phyloP scores from a whole-genome alignment of 2,329 filamentous ascomycete species.

The Arthrobotrys megalospora region DNA sequence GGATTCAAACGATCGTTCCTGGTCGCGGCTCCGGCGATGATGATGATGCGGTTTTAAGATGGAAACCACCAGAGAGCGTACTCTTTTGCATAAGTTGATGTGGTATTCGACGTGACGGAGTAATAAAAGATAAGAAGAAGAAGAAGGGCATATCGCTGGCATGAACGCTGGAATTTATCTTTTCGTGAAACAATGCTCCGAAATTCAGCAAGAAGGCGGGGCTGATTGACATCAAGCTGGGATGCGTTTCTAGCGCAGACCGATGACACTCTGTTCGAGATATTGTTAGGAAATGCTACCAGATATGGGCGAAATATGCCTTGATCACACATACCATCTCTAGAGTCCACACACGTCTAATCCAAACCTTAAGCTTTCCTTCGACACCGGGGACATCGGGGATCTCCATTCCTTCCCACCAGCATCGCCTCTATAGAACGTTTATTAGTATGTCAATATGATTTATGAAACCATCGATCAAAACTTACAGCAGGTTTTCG shows the following conservation, averaged over 20 bases:
- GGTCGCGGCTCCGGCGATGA: neutral
- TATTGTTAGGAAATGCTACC: slow-evolving; percentile 1
- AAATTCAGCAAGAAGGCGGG: slow-evolving; percentile 30
- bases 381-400: slow-evolving; percentile 90
- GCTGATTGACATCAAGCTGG: slow-evolving; percentile 23
- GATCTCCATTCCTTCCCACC: slow-evolving; percentile 98
- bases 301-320: neutral
- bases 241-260: slow-evolving; percentile 47
- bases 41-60: neutral
- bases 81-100: slow-evolving; percentile 17
- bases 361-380: slow-evolving; percentile 97
- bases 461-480: neutral
- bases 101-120: slow-evolving; percentile 19
- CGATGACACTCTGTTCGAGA: slow-evolving; percentile 50
- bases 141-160: slow-evolving; percentile 56
- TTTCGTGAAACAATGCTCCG: slow-evolving; percentile 58
- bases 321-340: slow-evolving; percentile 78
- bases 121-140: slow-evolving; percentile 17
- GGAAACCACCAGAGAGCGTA: slow-evolving; percentile 11
- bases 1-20: neutral
- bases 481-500: slow-evolving; percentile 81
- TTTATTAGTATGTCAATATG: neutral
- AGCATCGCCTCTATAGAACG: slow-evolving; percentile 78
- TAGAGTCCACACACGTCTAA: slow-evolving; percentile 95
- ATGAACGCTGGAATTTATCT: slow-evolving; percentile 59